Conservation (phyloP, 345 rosid genomes). For the Ceriops decandra region DNA sequence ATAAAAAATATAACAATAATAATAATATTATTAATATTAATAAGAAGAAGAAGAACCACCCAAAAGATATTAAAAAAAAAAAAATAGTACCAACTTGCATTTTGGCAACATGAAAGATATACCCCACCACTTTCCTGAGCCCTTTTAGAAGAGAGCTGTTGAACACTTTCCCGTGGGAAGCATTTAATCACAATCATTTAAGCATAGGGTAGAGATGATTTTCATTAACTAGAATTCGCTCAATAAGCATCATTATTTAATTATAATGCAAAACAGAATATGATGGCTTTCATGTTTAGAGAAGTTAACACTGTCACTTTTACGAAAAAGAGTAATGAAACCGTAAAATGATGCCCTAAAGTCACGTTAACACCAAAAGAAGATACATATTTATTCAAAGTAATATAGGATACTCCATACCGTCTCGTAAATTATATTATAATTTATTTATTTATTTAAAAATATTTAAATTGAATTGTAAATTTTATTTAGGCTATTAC, state of each 20-base stretch:
- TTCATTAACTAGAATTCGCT: neutral
- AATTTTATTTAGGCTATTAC: no score
- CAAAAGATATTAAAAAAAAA: neutral
- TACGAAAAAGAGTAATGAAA: no score
- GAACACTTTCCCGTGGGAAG: conserved; percentile 40
- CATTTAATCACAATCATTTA: conserved; percentile 35
- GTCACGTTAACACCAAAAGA: no score
- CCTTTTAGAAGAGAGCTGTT: conserved; percentile 17
- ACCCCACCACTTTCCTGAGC: conserved; percentile 36
- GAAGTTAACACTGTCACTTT: no score
- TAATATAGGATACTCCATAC: no score
- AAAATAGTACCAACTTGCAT: conserved; percentile 33
- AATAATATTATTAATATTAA: neutral
- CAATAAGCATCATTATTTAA: neutral
- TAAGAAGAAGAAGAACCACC: neutral
- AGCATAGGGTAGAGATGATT: conserved; percentile 19
- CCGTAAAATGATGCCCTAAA: no score
- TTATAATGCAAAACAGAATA: neutral
- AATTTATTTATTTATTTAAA: no score
- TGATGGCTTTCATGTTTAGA: neutral
- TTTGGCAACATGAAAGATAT: conserved; percentile 20
- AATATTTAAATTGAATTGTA: no score
- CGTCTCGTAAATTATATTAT: no score
- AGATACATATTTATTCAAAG: no score
- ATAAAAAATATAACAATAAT: neutral